These are phyloP conservation scores for Pichia sp. DNA, from an alignment of 1,139 yeast species.

Conservation along the genomic window DNA sequence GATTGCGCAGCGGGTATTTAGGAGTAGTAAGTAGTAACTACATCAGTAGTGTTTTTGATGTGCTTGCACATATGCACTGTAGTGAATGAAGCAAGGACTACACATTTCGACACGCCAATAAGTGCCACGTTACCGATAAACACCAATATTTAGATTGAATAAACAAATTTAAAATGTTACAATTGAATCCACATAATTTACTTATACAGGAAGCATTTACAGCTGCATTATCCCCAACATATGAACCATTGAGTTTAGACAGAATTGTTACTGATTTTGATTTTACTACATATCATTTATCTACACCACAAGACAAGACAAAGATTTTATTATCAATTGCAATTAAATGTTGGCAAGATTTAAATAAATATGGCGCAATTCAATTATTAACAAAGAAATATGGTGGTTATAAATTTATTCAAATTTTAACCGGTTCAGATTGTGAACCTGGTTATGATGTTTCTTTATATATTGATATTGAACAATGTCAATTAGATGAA, in stretches of 20 bases:
- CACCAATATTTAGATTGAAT: too few species aligned
- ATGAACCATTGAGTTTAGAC: slow-evolving; percentile 61
- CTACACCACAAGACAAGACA: slow-evolving; percentile 69
- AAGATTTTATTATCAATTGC: slow-evolving; percentile 62
- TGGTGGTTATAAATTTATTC: slow-evolving; percentile 28
- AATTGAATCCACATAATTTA: slow-evolving; percentile 41
- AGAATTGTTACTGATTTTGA: slow-evolving; percentile 92
- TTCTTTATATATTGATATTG: slow-evolving; percentile 64
- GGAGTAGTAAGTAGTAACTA: too few species aligned
- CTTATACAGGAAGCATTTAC: slow-evolving; percentile 40
- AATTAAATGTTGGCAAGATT: slow-evolving; percentile 72
- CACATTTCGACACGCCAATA: too few species aligned
- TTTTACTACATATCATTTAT: slow-evolving; percentile 87
- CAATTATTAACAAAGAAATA: slow-evolving; percentile 39
- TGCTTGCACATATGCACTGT: too few species aligned
- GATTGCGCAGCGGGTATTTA: too few species aligned
- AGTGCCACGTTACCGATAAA: too few species aligned
- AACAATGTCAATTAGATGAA: slow-evolving; percentile 27
- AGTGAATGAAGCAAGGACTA: too few species aligned
- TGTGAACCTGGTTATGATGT: slow-evolving; percentile 76
- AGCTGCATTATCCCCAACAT: slow-evolving; percentile 33
- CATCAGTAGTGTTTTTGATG: too few species aligned
- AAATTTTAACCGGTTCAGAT: slow-evolving; percentile 31
- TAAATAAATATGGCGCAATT: slow-evolving; percentile 59
- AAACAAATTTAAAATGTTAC: slow-evolving; percentile 32